These are phyloP conservation scores for Exophiala aquamarina DNA, from an alignment of 2,329 filamentous ascomycete genomes.

Conservation along the genomic window DNA sequence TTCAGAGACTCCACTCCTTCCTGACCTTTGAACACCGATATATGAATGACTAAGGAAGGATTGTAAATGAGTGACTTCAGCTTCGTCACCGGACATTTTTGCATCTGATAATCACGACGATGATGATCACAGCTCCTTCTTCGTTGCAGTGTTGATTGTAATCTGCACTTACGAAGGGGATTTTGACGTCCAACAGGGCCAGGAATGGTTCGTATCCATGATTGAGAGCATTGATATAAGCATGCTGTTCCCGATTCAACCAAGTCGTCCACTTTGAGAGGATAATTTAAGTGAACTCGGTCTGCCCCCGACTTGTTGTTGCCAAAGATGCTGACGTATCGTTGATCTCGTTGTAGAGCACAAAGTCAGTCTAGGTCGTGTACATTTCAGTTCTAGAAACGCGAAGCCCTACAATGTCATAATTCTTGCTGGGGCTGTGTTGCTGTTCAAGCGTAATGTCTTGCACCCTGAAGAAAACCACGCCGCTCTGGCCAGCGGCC, in stretches of 20 bases:
- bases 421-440: constrained; percentile 21
- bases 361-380: too few species aligned
- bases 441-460: constrained; percentile 25
- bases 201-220: constrained; percentile 23
- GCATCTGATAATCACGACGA: constrained; percentile 17
- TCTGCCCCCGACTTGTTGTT: constrained; percentile 25
- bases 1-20: constrained; percentile 24
- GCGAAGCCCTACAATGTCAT: constrained; percentile 15
- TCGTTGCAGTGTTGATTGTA: too few species aligned
- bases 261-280: too few species aligned
- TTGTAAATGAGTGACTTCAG: constrained; percentile 29
- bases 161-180: too few species aligned
- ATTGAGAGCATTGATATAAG: constrained; percentile 24
- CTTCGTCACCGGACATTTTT: constrained; percentile 29
- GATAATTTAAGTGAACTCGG: too few species aligned
- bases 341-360: constrained; percentile 28
- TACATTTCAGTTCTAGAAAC: neutral
- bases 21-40: constrained; percentile 26
- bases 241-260: too few species aligned
- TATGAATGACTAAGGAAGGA: constrained; percentile 24
- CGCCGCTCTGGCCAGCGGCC: constrained; percentile 37
- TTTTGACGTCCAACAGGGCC: constrained; percentile 22
- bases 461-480: constrained; percentile 27
- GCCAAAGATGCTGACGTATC: constrained; percentile 29
- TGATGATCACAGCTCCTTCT: too few species aligned